Conservation (phyloP, 371 early-diverging fungal species). For the Blyttiomyces sp. region DNA sequence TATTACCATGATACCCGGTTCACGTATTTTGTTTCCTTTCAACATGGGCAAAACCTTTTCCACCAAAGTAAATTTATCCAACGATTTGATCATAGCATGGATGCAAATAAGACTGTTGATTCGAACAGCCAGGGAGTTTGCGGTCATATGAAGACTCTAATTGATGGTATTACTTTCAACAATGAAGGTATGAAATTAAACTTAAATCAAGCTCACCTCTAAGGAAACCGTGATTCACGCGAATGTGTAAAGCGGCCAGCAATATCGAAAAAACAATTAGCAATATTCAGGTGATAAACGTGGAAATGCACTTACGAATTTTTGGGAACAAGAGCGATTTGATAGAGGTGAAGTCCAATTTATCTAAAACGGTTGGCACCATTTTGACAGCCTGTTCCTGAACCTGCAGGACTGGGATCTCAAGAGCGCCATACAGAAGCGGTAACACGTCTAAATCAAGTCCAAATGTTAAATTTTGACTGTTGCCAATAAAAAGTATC, state of each 20-base stretch:
- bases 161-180: neutral
- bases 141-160: constrained; percentile 34
- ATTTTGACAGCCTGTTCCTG: constrained; percentile 76
- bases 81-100: constrained; percentile 63
- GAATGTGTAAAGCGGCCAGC: no score
- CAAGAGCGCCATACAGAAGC: constrained; percentile 66
- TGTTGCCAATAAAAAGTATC: no score
- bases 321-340: constrained; percentile 71
- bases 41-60: constrained; percentile 75
- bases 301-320: constrained; percentile 36
- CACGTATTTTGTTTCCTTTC: constrained; percentile 72
- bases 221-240: neutral
- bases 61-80: constrained; percentile 57
- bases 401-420: constrained; percentile 58
- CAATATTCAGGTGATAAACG: constrained; percentile 33
- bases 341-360: constrained; percentile 67
- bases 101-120: constrained; percentile 73
- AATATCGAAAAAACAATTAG: no score
- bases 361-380: constrained; percentile 59
- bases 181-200: neutral
- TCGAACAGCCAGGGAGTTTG: constrained; percentile 70
- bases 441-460: constrained; percentile 77
- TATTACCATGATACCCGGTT: constrained; percentile 72
- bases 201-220: constrained; percentile 1
- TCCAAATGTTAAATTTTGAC: no score